A percentile compares a stretch with the other conserved stretches of the same genome.
Evolutionary conservation across 371 early-diverging fungal species (phyloP).

Genomic region (Actinomortierella ambigua): DNA sequence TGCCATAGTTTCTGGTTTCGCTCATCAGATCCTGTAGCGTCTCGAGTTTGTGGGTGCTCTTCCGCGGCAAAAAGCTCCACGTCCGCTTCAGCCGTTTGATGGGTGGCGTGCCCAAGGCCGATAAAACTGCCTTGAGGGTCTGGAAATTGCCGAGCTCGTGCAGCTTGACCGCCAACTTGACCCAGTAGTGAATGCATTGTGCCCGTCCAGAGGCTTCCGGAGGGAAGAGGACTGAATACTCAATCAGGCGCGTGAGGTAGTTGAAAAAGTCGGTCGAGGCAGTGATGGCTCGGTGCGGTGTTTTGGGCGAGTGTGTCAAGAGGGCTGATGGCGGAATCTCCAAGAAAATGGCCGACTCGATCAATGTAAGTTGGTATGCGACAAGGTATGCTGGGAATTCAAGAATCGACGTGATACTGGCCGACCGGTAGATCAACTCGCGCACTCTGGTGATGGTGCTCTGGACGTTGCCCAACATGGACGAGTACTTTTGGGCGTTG

Average conservation of each 20-base stretch:
- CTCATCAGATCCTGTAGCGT: conserved; percentile 67
- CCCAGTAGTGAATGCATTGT: conserved; percentile 73
- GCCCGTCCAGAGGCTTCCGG: conserved; percentile 68
- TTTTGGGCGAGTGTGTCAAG: conserved; percentile 68
- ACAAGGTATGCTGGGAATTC: conserved; percentile 71
- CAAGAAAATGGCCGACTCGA: conserved; percentile 73
- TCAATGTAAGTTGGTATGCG: conserved; percentile 76
- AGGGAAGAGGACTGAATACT: conserved; percentile 70
- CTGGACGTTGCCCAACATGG: conserved; percentile 52
- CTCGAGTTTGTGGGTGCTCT: conserved; percentile 64
- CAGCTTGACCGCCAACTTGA: conserved; percentile 72
- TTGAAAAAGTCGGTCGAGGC: conserved; percentile 86
- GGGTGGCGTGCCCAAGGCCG: conserved; percentile 77
- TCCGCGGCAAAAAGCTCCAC: conserved; percentile 76
- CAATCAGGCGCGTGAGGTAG: conserved; percentile 77
- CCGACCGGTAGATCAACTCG: conserved; percentile 60
- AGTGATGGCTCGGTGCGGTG: conserved; percentile 71
- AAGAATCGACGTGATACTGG: conserved; percentile 63
- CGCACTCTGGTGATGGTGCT: conserved; percentile 60
- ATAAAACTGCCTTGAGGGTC: conserved; percentile 74
- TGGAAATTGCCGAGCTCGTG: conserved; percentile 75
- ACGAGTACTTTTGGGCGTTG: conserved; percentile 51
- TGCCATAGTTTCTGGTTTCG: conserved; percentile 73
- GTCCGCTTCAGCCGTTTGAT: conserved; percentile 76
- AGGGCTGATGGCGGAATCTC: conserved; percentile 71